A percentile compares a stretch with the other conserved stretches of the same genome.
Conservation (phyloP, 2,329 filamentous ascomycete species). For the Scedosporium aurantiacum region DNA sequence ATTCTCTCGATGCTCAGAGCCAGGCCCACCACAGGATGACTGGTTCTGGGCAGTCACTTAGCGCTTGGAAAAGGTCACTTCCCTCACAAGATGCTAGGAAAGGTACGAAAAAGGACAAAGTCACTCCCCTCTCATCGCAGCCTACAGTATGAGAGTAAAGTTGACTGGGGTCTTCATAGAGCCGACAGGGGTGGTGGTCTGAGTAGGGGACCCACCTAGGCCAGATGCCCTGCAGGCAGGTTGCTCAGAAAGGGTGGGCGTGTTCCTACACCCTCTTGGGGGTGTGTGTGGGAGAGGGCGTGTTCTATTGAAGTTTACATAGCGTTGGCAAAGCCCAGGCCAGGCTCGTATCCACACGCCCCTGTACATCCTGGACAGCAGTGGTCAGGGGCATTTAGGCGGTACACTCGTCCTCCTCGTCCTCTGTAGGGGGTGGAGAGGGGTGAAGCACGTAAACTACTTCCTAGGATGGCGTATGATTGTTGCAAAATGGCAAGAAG, state of each 20-base stretch:
- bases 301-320: neutral
- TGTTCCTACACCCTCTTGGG: neutral
- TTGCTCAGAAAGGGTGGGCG: constrained; percentile 4
- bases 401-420: neutral
- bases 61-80: neutral
- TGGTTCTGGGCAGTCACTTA: neutral
- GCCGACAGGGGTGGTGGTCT: constrained; percentile 1
- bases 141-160: neutral
- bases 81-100: neutral
- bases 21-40: constrained; percentile 4
- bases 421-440: neutral
- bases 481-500: constrained; percentile 1
- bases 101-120: neutral
- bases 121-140: neutral
- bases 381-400: neutral
- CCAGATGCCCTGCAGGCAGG: constrained; percentile 1
- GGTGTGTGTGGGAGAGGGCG: neutral
- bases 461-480: constrained; percentile 1
- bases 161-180: constrained; percentile 1
- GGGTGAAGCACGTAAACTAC: neutral
- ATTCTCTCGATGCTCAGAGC: constrained; percentile 5
- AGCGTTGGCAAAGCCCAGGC: neutral
- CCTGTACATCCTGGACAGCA: neutral
- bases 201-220: constrained; percentile 3
- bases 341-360: neutral